These are phyloP conservation scores for Morella rubra DNA, from an alignment of 306 rosid genomes.

Conservation along the genomic window DNA sequence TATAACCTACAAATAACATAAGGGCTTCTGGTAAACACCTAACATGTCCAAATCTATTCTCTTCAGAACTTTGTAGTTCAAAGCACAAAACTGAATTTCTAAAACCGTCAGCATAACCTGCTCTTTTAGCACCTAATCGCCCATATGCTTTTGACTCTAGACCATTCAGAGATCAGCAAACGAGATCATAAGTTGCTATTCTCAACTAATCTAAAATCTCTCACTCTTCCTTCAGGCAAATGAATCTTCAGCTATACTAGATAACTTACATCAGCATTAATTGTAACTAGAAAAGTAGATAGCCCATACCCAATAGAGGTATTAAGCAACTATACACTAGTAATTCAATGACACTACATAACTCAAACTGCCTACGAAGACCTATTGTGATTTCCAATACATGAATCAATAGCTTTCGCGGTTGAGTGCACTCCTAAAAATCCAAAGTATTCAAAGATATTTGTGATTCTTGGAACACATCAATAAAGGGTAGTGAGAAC, in stretches of 20 bases:
- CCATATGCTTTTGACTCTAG: neutral
- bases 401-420: neutral
- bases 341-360: neutral
- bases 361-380: neutral
- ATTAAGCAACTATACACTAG: neutral
- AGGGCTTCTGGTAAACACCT: neutral
- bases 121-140: neutral
- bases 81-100: neutral
- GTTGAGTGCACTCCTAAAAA: slow-evolving; percentile 1
- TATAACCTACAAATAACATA: neutral
- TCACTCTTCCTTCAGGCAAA: neutral
- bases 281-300: neutral
- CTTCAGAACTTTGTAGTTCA: neutral
- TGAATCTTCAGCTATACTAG: neutral
- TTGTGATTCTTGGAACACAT: neutral
- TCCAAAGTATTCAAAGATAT: neutral
- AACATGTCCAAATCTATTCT: neutral
- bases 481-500: neutral
- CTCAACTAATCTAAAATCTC: neutral
- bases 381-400: neutral
- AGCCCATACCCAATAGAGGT: neutral
- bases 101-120: neutral
- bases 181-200: neutral
- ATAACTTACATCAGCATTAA: neutral
- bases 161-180: neutral